Evolutionary conservation across 225 moss, liverwort and hornwort species (phyloP).

Genomic region (Pseudoscleropodium purum): DNA sequence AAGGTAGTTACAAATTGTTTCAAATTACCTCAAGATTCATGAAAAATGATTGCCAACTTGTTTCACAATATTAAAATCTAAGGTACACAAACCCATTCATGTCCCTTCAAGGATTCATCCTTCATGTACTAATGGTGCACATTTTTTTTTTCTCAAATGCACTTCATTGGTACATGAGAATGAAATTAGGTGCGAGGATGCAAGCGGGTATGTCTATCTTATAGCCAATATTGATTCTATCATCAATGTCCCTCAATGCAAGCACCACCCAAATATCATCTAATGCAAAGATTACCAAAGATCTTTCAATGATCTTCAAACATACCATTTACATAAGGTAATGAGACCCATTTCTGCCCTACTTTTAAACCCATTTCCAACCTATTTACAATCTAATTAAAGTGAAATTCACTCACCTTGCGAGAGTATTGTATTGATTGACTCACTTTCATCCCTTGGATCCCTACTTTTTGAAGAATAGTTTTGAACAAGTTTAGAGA

Average conservation of each 20-base stretch:
- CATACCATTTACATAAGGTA: not conserved
- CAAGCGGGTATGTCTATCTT: rapidly evolving
- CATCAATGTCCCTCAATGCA: not conserved
- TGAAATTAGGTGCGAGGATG: not conserved
- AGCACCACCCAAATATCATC: not conserved
- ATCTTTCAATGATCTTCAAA: not conserved
- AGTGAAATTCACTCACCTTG: not conserved
- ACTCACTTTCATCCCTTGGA: rapidly evolving
- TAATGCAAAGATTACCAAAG: not conserved
- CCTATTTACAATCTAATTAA: not conserved
- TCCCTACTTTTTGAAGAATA: not conserved
- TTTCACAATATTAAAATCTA: not conserved
- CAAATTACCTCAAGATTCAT: not conserved
- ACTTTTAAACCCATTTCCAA: not conserved
- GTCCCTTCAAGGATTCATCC: not conserved
- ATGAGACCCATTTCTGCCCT: rapidly evolving
- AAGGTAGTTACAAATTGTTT: not conserved
- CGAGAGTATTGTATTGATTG: not conserved
- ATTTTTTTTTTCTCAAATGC: no score
- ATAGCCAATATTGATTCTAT: not conserved
- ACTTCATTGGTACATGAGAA: not conserved
- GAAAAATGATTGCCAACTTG: not conserved
- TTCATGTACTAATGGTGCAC: not conserved
- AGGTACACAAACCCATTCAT: not conserved
- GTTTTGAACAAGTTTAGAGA: not conserved